Conservation (phyloP, 768 basidiomycete genomes). For the Termitomyces sp. region DNA sequence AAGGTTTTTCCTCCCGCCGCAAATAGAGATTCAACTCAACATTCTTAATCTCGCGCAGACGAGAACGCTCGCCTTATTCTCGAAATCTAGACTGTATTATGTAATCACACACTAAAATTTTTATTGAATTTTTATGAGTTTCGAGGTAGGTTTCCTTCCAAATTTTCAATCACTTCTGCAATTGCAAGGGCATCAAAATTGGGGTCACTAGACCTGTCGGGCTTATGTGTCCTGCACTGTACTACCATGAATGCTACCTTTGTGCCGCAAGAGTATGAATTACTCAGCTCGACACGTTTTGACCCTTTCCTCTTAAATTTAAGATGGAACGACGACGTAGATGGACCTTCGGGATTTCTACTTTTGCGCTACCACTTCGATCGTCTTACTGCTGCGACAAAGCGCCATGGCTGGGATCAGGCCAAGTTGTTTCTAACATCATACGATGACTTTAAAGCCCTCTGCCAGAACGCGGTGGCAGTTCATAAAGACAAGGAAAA, state of each 20-base stretch:
- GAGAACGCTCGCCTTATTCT: too few species aligned
- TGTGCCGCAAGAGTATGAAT: constrained; percentile 18
- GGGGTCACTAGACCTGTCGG: too few species aligned
- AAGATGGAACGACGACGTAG: constrained; percentile 56
- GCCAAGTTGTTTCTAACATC: constrained; percentile 28
- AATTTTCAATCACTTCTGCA: too few species aligned
- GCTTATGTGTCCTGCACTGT: too few species aligned
- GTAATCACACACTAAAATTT: too few species aligned
- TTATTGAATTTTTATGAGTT: too few species aligned
- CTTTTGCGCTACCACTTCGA: constrained; percentile 58
- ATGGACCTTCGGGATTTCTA: constrained; percentile 56
- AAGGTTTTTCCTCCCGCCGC: too few species aligned
- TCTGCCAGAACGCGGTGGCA: constrained; percentile 45
- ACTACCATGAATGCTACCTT: constrained; percentile 1
- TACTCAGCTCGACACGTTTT: constrained; percentile 58
- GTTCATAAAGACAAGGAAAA: constrained; percentile 17
- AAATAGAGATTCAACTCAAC: too few species aligned
- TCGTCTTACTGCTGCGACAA: constrained; percentile 50
- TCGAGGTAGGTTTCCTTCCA: too few species aligned
- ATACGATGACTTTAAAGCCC: constrained; percentile 32
- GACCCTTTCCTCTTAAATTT: constrained; percentile 44
- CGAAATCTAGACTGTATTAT: too few species aligned
- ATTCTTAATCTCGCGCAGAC: too few species aligned
- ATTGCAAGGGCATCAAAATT: too few species aligned
- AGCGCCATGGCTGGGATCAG: constrained; percentile 47